phyloP scores from a whole-genome alignment of 805 yeast genomes.

The Sugiyamaella mastotermitis region DNA sequence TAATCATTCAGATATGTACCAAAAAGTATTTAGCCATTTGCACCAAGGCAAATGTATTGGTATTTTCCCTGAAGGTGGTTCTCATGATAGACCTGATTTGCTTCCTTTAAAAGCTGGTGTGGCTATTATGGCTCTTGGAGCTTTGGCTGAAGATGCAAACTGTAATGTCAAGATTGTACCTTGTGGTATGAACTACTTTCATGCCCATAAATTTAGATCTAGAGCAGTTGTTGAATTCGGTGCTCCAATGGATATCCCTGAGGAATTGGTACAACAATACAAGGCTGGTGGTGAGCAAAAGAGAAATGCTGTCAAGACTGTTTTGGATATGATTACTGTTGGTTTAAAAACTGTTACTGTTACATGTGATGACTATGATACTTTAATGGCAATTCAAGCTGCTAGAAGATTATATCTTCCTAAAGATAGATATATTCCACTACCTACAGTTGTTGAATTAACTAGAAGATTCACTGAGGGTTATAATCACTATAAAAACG shows the following conservation, averaged over 20 bases:
- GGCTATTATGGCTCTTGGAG: constrained; percentile 96
- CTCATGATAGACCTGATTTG: constrained; percentile 89
- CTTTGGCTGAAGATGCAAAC: constrained; percentile 70
- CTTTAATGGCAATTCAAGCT: constrained; percentile 82
- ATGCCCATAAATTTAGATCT: constrained; percentile 90
- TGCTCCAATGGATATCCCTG: constrained; percentile 64
- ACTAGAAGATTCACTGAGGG: constrained; percentile 83
- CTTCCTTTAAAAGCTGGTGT: constrained; percentile 96
- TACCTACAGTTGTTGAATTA: constrained; percentile 83
- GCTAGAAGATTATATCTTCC: constrained; percentile 85
- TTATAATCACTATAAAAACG: constrained; percentile 64
- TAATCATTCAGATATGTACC: constrained; percentile 79
- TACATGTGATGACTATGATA: constrained; percentile 82
- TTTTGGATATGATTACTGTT: constrained; percentile 63
- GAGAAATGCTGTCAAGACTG: constrained; percentile 65
- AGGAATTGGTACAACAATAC: constrained; percentile 60
- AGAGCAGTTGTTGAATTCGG: constrained; percentile 96
- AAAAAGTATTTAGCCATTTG: constrained; percentile 77
- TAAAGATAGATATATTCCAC: constrained; percentile 61
- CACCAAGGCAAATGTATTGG: constrained; percentile 79
- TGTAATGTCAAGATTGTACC: constrained; percentile 85
- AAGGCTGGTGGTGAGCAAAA: constrained; percentile 53
- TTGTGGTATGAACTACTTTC: constrained; percentile 96
- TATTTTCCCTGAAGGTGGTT: constrained; percentile 97
- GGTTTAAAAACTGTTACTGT: constrained; percentile 83